phyloP scores from a whole-genome alignment of 164 flowering plant species.

The Vitis labrusca region DNA sequence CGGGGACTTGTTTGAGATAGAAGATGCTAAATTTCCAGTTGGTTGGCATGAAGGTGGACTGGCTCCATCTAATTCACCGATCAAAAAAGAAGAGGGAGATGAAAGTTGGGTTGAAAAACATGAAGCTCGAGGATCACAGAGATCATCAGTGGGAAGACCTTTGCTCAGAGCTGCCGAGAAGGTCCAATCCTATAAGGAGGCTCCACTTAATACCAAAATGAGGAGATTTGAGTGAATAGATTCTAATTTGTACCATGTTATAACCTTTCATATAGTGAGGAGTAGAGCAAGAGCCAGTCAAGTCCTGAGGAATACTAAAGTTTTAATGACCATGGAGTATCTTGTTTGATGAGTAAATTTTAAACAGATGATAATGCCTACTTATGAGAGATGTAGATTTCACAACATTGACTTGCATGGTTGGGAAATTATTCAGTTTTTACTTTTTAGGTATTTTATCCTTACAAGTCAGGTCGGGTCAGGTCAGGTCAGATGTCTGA shows the following conservation, averaged over 20 bases:
- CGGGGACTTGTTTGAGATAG: conserved; percentile 63
- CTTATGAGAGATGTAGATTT: too few relatives aligned
- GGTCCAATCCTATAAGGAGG: conserved; percentile 75
- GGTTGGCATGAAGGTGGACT: conserved; percentile 18
- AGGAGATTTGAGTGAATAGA: conserved; percentile 45
- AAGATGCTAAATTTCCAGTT: conserved; percentile 34
- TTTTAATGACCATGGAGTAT: too few relatives aligned
- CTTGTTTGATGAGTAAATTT: too few relatives aligned
- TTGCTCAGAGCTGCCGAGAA: conserved; percentile 62
- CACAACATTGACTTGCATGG: too few relatives aligned
- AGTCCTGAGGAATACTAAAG: too few relatives aligned
- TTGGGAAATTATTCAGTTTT: too few relatives aligned
- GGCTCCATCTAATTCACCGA: conserved; percentile 10
- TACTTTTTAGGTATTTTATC: too few relatives aligned
- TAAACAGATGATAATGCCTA: too few relatives aligned
- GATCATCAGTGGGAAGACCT: conserved; percentile 75
- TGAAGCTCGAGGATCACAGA: conserved; percentile 26
- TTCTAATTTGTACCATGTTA: background rate
- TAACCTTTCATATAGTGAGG: too few relatives aligned
- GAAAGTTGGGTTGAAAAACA: conserved; percentile 6
- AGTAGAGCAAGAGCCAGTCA: too few relatives aligned
- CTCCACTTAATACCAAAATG: conserved; percentile 58
- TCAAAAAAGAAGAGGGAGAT: conserved; percentile 11
- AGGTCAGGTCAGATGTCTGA: too few relatives aligned
- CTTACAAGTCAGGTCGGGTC: too few relatives aligned